Conservation (phyloP, 2,329 filamentous ascomycete genomes). For the Cladophialophora psammophila region DNA sequence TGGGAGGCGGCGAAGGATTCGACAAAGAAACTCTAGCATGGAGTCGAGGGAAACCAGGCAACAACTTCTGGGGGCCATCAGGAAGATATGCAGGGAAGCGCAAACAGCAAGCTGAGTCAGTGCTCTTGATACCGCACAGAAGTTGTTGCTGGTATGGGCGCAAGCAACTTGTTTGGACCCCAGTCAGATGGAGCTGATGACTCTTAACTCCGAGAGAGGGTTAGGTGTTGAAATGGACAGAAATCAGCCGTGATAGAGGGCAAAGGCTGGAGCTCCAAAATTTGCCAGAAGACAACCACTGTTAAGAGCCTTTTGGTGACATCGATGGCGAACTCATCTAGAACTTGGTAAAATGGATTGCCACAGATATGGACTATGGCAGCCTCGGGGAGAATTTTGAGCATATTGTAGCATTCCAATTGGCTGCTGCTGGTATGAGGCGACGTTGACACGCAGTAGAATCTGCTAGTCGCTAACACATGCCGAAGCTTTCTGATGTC, state of each 20-base stretch:
- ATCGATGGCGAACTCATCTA: conserved; percentile 8
- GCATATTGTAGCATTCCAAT: conserved; percentile 17
- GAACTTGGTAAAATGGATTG: conserved; percentile 4
- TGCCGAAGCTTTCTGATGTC: conserved; percentile 19
- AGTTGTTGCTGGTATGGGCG: background rate
- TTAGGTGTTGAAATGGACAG: background rate
- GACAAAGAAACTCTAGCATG: background rate
- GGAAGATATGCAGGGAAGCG: background rate
- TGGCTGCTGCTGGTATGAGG: conserved; percentile 16
- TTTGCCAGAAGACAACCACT: background rate
- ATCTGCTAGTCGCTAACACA: conserved; percentile 18
- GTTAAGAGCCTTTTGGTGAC: background rate
- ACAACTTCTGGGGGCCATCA: background rate
- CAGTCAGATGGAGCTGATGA: conserved; percentile 17
- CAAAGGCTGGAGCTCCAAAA: background rate
- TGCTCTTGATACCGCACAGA: conserved; percentile 3
- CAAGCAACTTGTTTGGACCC: conserved; percentile 3
- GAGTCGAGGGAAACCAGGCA: background rate
- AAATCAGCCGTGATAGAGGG: background rate
- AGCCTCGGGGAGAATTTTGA: conserved; percentile 23
- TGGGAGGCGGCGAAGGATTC: background rate
- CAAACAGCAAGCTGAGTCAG: conserved; percentile 16
- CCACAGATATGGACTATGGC: conserved; percentile 12
- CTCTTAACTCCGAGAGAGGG: conserved; percentile 14
- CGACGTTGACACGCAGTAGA: conserved; percentile 13